Percentiles rank a stretch among this genome's conserved stretches.
Conservation (phyloP, 345 rosid genomes). For the Cochlearia excelsa region DNA sequence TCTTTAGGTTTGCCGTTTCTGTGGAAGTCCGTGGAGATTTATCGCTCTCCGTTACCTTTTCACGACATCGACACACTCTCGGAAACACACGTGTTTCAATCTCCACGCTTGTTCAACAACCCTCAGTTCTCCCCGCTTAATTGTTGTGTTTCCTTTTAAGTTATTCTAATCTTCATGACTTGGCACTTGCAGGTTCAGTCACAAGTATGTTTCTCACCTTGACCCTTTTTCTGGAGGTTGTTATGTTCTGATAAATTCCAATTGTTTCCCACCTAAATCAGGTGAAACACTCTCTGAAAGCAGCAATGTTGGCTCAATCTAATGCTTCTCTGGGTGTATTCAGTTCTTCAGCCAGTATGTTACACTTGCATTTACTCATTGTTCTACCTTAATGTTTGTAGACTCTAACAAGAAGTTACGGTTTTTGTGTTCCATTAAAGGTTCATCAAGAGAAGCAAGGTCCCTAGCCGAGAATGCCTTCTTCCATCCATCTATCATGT, state of each 20-base stretch:
- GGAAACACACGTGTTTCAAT: conserved; percentile 45
- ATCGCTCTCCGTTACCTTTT: conserved; percentile 86
- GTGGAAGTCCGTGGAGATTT: conserved; percentile 90
- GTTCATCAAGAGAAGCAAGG: conserved; percentile 23
- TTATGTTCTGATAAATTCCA: conserved; percentile 13
- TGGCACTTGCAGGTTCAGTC: conserved; percentile 73
- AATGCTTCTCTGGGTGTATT: conserved; percentile 68
- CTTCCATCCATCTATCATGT: conserved; percentile 45
- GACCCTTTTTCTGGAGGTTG: not conserved
- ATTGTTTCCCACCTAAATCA: conserved; percentile 33
- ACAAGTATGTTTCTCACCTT: conserved; percentile 49
- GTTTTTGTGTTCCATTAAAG: not conserved
- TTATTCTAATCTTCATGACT: too few species aligned
- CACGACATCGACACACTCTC: conserved; percentile 62
- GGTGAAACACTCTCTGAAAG: conserved; percentile 82
- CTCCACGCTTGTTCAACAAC: conserved; percentile 87
- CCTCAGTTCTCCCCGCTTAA: conserved; percentile 57
- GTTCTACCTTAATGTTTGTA: not conserved
- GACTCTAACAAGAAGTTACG: not conserved
- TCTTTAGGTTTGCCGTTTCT: conserved; percentile 55
- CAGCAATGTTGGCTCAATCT: conserved; percentile 67
- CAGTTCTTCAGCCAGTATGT: conserved; percentile 74
- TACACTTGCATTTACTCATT: conserved; percentile 4
- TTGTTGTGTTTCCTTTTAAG: conserved; percentile 21
- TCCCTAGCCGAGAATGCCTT: not conserved